Conservation (phyloP, 2,329 filamentous ascomycete species). For the Monilinia vaccinii-corymbosi region DNA sequence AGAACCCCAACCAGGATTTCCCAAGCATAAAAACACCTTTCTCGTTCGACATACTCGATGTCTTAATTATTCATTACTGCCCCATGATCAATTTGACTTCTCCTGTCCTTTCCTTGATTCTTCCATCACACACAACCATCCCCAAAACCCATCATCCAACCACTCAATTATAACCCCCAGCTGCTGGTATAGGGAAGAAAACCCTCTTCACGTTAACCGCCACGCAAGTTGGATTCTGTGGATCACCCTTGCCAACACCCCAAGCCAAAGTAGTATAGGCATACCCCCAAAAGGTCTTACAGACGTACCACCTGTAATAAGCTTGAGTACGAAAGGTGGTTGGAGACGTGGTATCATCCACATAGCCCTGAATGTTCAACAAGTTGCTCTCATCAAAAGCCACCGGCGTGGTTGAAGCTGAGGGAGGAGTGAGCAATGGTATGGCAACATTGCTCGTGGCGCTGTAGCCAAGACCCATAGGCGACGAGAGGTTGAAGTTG, state of each 20-base stretch:
- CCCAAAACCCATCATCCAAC: background rate
- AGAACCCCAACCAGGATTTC: background rate
- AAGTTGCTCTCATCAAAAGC: conserved; percentile 33
- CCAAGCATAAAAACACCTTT: background rate
- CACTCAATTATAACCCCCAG: background rate
- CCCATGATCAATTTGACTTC: background rate
- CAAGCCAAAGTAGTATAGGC: conserved; percentile 36
- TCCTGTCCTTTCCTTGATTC: background rate
- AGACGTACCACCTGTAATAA: conserved; percentile 36
- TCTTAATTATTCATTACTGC: background rate
- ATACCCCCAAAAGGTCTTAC: conserved; percentile 34
- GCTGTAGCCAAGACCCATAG: conserved; percentile 31
- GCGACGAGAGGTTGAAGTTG: conserved; percentile 29
- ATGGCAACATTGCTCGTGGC: conserved; percentile 34
- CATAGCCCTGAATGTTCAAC: conserved; percentile 33
- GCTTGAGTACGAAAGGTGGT: conserved; percentile 16
- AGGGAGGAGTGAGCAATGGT: conserved; percentile 31
- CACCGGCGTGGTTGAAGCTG: conserved; percentile 23
- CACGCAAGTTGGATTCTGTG: conserved; percentile 38
- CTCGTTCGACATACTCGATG: background rate
- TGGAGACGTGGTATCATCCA: conserved; percentile 33
- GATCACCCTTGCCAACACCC: conserved; percentile 31
- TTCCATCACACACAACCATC: background rate
- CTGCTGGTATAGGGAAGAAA: background rate
- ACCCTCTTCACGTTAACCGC: conserved; percentile 34